phyloP scores from a whole-genome alignment of 2,329 filamentous ascomycete species.

The Alternaria gansuensis region DNA sequence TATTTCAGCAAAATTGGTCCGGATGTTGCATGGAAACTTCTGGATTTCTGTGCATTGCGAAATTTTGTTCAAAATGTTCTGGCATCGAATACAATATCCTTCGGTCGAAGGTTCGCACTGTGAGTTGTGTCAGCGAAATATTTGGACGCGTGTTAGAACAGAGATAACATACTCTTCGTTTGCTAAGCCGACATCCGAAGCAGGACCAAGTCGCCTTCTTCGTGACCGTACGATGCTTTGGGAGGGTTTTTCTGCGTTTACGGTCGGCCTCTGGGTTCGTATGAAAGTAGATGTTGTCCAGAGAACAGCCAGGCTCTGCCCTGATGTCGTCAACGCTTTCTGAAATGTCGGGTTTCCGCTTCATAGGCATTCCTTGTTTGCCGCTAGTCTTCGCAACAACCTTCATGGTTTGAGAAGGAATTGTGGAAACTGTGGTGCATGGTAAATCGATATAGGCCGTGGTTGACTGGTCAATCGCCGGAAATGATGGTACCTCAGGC shows the following conservation, averaged over 20 bases:
- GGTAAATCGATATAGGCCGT: background rate
- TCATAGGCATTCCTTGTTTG: accelerated
- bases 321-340: background rate
- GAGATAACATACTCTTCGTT: background rate
- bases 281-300: background rate
- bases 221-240: background rate
- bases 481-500: background rate
- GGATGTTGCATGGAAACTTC: background rate
- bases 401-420: background rate
- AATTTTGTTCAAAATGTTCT: background rate
- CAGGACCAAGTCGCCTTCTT: background rate
- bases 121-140: background rate
- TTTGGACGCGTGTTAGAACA: accelerated
- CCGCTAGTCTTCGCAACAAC: background rate
- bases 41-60: background rate
- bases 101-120: background rate
- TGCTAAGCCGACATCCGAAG: background rate
- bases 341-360: background rate
- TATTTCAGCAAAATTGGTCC: background rate
- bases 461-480: background rate
- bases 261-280: background rate
- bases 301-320: background rate
- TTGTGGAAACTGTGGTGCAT: background rate
- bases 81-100: background rate
- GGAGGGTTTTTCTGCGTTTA: background rate